Evolutionary conservation across 2,329 filamentous ascomycete species (phyloP), one percentile per base, ranked within the genome.

Genomic region (Arthrobotrys sinensis): DNA sequence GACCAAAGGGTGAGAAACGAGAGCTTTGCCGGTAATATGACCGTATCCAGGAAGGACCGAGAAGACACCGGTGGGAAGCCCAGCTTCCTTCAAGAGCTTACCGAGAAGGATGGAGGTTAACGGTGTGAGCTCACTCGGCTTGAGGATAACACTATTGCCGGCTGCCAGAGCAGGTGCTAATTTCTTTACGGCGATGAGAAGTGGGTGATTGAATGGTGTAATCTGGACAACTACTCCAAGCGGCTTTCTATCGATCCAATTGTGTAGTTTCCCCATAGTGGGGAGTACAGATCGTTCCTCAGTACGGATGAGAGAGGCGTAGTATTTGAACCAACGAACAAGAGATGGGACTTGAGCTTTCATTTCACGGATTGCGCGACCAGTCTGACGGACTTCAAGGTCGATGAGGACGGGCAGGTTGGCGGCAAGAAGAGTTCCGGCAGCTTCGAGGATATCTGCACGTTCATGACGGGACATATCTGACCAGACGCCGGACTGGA

Each of bases 251-350:
- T 86, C 86, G 11, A 88, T 81, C 84, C 86, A 89, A 82, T 89
- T 89, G 82, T 89, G 87, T 80, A 90, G 85, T 82, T 88, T 88
- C 0, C 90, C 90, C 28, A 85, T 85, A 1, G 91, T 92, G 0
- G 91, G 91, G 0, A 92, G 86, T 0, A 93, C 88, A 1, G 89
- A 84, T 1, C 90, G 87, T 83, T 92, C 90, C 81, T 92, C 90
- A 0, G 89, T 90, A n/a, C 91, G 88, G 36, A 91, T 86, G 0
- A 92, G 82, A 0, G 90, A 86, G 1, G 90, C 90, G 81, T 91
- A 93, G 84, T 93, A 93, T 76, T 88, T 89, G 84, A 93, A 90
- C 91, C 91, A 93, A 50, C 89, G 88, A 0, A 90, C 87, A 0
- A 93, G 85, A 0, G 88, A 89, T 0, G 89, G 88, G 4, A 91